Base-by-base conservation (phyloP, 257 asterid species). In the Cynanchum wilfordii region DNA sequence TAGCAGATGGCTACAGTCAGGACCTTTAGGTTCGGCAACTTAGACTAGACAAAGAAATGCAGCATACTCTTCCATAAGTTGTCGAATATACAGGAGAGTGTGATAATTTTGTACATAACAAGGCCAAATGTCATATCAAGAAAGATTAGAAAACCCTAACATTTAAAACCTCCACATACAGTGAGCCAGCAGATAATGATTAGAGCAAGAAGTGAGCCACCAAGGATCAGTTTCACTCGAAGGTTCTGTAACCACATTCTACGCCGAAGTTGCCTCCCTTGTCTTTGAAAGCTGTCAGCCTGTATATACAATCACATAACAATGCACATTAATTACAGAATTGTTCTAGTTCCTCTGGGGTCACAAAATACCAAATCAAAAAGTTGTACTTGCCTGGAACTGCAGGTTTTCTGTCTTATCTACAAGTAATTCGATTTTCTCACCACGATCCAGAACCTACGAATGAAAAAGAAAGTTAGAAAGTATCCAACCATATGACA, bases 241-340 rank as follows among this genome's bases (percentile, higher is more conserved):
- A 93, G 91, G 86, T 82, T 93, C 81, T 93, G 96, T 80, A 91
- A 70, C 98, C 97, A 93, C 98, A 93, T 91, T 76, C 91, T 93
- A 75, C 97, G 86, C 19, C 98, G 89, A 8, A 93, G 86, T 78
- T 88, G 94, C 84, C 98, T 84, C 38, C 98, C 98, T 76, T 93
- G 98, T 84, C 98, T 86, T 78, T 93, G 98, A 82, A 93, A 93
- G 82, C 96, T 91, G 80, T 93, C 98, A 51, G 98, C 98, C 98
- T 93, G 84, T 75, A 54, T 12, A 59, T 59, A 75, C 47, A 33
- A 66, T 40, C 45, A 54, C 45, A 58, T 7, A 2, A 42, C 8
- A 42, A 42, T 49, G 42, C 56, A 69, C 40, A 38, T 79, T 33
- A 69, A 9, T 62, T 65, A 49, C 47, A 55, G 54, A 75, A 44